Percentiles rank a stretch among this genome's conserved stretches.
Conservation (phyloP, 2,329 filamentous ascomycete species). For the Ampelomyces quisqualis region DNA sequence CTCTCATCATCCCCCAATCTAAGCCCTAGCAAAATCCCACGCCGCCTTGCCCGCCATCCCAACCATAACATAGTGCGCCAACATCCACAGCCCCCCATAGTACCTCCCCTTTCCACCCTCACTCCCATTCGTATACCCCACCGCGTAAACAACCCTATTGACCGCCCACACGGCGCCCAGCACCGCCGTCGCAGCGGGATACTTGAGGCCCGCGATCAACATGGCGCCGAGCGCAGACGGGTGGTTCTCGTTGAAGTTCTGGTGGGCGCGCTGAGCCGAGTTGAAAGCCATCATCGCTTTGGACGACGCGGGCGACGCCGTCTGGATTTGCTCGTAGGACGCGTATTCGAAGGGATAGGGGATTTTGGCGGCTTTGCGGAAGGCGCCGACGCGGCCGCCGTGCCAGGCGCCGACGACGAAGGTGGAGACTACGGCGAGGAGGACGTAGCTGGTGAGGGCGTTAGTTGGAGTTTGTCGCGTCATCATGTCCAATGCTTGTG, state of each 20-base stretch:
- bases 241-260: constrained; percentile 62
- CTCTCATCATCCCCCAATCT: no score
- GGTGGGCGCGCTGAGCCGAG: constrained; percentile 48
- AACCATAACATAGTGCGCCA: constrained; percentile 35
- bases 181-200: constrained; percentile 51
- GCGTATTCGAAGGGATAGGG: constrained; percentile 62
- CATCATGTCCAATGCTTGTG: no score
- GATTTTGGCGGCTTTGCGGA: constrained; percentile 56
- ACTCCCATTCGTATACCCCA: constrained; percentile 48
- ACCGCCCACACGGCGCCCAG: constrained; percentile 55
- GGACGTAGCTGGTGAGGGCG: constrained; percentile 52
- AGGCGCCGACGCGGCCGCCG: constrained; percentile 46
- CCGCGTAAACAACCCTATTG: constrained; percentile 51
- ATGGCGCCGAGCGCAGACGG: constrained; percentile 53
- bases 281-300: constrained; percentile 52
- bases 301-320: constrained; percentile 41
- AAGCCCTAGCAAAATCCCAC: constrained; percentile 25
- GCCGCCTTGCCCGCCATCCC: constrained; percentile 29
- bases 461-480: no score
- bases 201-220: constrained; percentile 57
- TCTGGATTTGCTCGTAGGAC: constrained; percentile 54
- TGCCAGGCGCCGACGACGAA: constrained; percentile 58
- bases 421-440: constrained; percentile 55
- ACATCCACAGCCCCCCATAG: constrained; percentile 38
- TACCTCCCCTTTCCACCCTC: constrained; percentile 49